Percentiles rank a stretch among this genome's conserved stretches.
Conservation (phyloP, 1,284 basidiomycete species). For the Sporisorium exsertum region DNA sequence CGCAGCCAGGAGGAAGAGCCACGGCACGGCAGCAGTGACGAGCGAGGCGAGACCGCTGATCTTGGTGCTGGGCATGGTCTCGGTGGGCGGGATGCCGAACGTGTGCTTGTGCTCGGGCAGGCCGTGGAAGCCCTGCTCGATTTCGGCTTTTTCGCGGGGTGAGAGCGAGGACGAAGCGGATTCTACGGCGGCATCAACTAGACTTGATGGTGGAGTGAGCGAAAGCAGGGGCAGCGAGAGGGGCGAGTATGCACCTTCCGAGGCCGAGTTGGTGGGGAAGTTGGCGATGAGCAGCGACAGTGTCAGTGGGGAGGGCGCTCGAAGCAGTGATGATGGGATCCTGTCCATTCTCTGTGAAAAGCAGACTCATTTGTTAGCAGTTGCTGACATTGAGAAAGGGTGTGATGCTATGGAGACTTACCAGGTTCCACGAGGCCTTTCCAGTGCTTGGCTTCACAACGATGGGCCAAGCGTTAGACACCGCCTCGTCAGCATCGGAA, state of each 20-base stretch:
- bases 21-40: slow-evolving; percentile 50
- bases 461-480: slow-evolving; percentile 38
- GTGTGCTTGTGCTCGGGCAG: slow-evolving; percentile 56
- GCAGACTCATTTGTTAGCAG: neutral
- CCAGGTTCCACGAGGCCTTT: slow-evolving; percentile 53
- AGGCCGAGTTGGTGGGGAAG: slow-evolving; percentile 37
- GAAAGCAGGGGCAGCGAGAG: slow-evolving; percentile 36
- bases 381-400: neutral
- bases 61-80: slow-evolving; percentile 58
- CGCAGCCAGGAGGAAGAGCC: slow-evolving; percentile 46
- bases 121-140: slow-evolving; percentile 47
- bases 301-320: slow-evolving; percentile 23
- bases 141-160: slow-evolving; percentile 32
- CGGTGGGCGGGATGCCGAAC: slow-evolving; percentile 51
- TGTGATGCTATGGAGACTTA: slow-evolving; percentile 8
- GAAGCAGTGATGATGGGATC: slow-evolving; percentile 34
- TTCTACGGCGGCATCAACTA: slow-evolving; percentile 20
- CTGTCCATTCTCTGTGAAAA: slow-evolving; percentile 40
- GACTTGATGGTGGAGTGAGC: slow-evolving; percentile 22
- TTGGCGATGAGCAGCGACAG: slow-evolving; percentile 52
- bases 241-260: slow-evolving; percentile 31
- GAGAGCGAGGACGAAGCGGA: slow-evolving; percentile 18
- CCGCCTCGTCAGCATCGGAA: slow-evolving; percentile 8
- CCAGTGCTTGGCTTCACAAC: slow-evolving; percentile 51
- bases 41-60: slow-evolving; percentile 45